phyloP scores from a whole-genome alignment of 164 flowering plant genomes.

The Nelumbo lutea region DNA sequence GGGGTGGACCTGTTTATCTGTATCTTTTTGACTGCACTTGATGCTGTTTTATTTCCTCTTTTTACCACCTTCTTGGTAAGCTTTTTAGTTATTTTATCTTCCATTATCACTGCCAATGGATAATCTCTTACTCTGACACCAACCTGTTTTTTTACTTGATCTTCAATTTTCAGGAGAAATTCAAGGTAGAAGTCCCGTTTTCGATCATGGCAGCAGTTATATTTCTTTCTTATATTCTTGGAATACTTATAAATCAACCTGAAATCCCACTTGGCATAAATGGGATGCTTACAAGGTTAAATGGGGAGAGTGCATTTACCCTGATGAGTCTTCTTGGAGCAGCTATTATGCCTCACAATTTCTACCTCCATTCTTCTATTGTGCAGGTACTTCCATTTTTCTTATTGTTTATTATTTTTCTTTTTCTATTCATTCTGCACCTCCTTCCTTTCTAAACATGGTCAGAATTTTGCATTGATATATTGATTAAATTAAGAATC shows the following conservation, averaged over 20 bases:
- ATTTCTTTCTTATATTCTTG: conserved; percentile 47
- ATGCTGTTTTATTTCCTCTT: conserved; percentile 60
- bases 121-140: neutral
- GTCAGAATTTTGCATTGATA: neutral
- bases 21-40: conserved; percentile 56
- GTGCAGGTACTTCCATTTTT: conserved; percentile 49
- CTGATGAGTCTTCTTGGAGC: conserved; percentile 96
- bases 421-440: neutral
- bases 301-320: conserved; percentile 70
- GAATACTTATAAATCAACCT: conserved; percentile 61
- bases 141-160: conserved; percentile 3
- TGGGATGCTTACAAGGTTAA: conserved; percentile 48
- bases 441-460: neutral
- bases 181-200: conserved; percentile 39
- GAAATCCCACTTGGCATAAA: conserved; percentile 52
- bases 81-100: conserved; percentile 4
- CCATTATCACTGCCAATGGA: neutral
- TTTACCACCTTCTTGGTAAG: conserved; percentile 55
- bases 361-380: conserved; percentile 85
- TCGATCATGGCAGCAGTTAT: conserved; percentile 41
- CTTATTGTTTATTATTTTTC: neutral
- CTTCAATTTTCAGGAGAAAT: conserved; percentile 42
- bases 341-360: conserved; percentile 84
- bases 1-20: conserved; percentile 66
- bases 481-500: neutral